Base-by-base conservation (phyloP, 345 rosid species). In the Physaria fendleri region DNA sequence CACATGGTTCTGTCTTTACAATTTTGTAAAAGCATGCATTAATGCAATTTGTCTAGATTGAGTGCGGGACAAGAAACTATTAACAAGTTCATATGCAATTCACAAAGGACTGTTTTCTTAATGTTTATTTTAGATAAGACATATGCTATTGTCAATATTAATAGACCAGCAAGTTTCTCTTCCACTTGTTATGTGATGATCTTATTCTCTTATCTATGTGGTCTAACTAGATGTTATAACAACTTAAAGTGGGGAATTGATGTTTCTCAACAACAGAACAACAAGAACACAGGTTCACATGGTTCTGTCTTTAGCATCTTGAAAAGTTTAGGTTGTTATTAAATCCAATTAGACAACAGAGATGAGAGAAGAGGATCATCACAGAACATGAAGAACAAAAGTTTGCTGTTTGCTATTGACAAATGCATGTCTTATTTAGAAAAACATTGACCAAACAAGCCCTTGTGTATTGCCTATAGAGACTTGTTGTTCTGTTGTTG, bases 1-100 rank as follows among this genome's bases (percentile, higher is more conserved):
- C n/a, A 68, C 72, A 68, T 68, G 72, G 64, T 13, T 68, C 21
- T 50, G 72, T 68, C 72, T 33, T 24, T 8, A 14, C 15, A n/a
- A 22, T 25, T 0, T 40, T 5, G 24, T n/a, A n/a, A 51, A 43
- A 57, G 23, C 16, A 24, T 64, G 11, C 24, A 25, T 41, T 41
- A 32, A 40, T 48, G 22, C n/a, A 17, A 24, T 15, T 15, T 48
- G 16, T 58, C n/a, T 50, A 41, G 34, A 32, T 23, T 6, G 46
- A 24, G 18, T 9, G 33, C 59, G 14, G 17, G 66, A 41, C 54
- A 16, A n/a, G n/a, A 48, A 25, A 22, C 34, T 59, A 40, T 4
- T n/a, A 21, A 39, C 21, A 40, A 66, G 18, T 21, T 66, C 43
- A 38, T 21, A 16, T 37, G 52, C 29, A 40, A 59, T 18, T 25